Evolutionary conservation across 108 stramenopile species (phyloP), one percentile per base, ranked within the genome.

Genomic region (Aureococcus anophagefferens): DNA sequence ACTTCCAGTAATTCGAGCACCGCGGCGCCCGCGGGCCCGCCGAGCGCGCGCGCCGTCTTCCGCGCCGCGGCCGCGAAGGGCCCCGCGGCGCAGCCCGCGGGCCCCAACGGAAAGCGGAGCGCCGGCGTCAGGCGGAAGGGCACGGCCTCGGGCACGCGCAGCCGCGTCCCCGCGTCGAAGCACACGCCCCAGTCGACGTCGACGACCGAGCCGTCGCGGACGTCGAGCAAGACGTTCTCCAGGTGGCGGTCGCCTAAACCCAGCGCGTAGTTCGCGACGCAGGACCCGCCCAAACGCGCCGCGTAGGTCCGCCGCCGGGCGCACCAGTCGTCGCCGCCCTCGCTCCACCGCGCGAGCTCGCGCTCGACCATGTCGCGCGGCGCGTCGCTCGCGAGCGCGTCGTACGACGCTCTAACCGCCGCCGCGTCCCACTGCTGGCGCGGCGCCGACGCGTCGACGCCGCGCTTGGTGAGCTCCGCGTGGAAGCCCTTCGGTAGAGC

Each of bases 211-310:
- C 79, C 79, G 16, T 68, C 35, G n/a, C 30, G 5, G 31, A 45
- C 45, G 59, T 83, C 85, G 28, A 89, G 69, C 85, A 89, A 81
- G 25, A 89, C 63, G 72, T 89, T 89, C 44, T 75, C 79, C 13
- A 86, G 88, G 84, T 89, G 88, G 17, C 88, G 75, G 71, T 89
- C 88, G 28, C 88, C 88, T 33, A 89, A 79, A 13, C 88, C 88
- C 40, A 89, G 70, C 15, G 87, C 79, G 63, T 70, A 46, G 33
- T 62, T 70, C 15, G 62, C 30, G 46, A 70, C 69, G 36, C 46
- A 34, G 4, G 45, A 62, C 62, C 45, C 44, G 45, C 70, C 76
- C 14, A 65, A 13, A 5, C 62, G 35, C n/a, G n/a, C 30, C 37
- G 71, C 46, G 65, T 36, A 76, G n/a, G 46, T 33, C 30, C 33